Evolutionary conservation across 2,329 filamentous ascomycete genomes (phyloP).

Genomic region (Rhynchosporium agropyri): DNA sequence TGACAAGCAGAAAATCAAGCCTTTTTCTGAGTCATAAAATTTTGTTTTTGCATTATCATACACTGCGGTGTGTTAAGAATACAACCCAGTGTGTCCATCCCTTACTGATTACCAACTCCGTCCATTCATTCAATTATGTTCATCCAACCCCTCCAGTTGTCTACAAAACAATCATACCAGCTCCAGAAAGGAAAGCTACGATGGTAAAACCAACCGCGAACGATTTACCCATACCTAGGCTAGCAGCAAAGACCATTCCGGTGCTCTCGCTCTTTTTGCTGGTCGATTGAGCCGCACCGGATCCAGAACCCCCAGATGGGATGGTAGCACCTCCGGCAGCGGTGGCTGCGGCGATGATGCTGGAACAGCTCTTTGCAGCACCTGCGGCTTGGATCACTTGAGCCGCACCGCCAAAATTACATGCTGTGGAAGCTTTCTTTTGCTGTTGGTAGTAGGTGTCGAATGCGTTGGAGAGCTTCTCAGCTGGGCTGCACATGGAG

Average conservation of each 20-base stretch:
- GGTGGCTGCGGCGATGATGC: slow-evolving; percentile 32
- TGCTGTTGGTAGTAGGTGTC: slow-evolving; percentile 58
- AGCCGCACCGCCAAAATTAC: slow-evolving; percentile 71
- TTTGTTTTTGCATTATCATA: slow-evolving; percentile 17
- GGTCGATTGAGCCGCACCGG: slow-evolving; percentile 24
- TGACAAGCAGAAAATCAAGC: neutral
- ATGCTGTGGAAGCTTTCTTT: slow-evolving; percentile 54
- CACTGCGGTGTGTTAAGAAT: slow-evolving; percentile 12
- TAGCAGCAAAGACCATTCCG: slow-evolving; percentile 28
- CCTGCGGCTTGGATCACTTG: slow-evolving; percentile 48
- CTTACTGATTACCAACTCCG: too few species aligned
- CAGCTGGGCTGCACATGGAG: slow-evolving; percentile 70
- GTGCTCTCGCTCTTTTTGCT: slow-evolving; percentile 36
- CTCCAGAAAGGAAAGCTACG: slow-evolving; percentile 31
- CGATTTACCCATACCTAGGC: slow-evolving; percentile 28
- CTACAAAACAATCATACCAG: slow-evolving; percentile 33
- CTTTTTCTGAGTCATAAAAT: neutral
- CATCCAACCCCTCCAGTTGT: slow-evolving; percentile 3
- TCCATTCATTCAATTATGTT: too few species aligned
- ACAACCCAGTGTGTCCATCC: slow-evolving; percentile 10
- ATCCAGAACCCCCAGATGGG: slow-evolving; percentile 17
- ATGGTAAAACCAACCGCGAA: slow-evolving; percentile 29
- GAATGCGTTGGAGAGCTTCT: slow-evolving; percentile 74
- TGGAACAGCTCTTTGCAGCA: slow-evolving; percentile 32
- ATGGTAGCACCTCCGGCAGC: slow-evolving; percentile 20